Evolutionary conservation across 1,139 yeast genomes (phyloP), one percentile per base, ranked within the genome.

Genomic region (Arxiozyma slooffiae): DNA sequence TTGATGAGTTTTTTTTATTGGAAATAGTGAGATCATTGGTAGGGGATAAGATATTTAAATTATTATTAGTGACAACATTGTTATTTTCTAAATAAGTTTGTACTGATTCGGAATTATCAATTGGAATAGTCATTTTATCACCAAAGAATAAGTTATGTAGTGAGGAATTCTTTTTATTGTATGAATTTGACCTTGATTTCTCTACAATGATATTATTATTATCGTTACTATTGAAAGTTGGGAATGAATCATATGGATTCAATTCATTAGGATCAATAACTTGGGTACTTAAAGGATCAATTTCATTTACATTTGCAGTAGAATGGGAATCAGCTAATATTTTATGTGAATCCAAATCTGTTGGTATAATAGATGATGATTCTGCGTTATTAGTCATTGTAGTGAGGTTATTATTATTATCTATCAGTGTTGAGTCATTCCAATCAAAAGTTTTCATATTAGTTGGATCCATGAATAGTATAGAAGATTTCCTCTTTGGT

Each of bases 151-250:
- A 50, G n/a, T 55, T 57, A 38, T 62, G 51, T 11, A 61, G 56
- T 6, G 62, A 61, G 5, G 64, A 60, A 46, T 61, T 60, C 26
- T 37, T 41, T 17, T 41, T 41, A 18, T 23, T 21, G n/a, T 26
- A 26, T 7, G 44, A 41, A 26, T 8, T 26, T 7, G 37, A 41
- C 16, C 44, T 7, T 8, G 22, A 26, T 24, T 41, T 41, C 20
- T 41, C 18, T 9, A 16, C 23, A 7, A 34, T 26, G 4, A 24
- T 21, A 7, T 34, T 11, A 17, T 41, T 34, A 41, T 26, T 26
- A 14, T 26, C 26, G 6, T 2, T 30, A n/a, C 16, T 30, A 30
- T 30, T 26, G 9, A 26, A 30, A 30, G 4, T 30, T 16, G 36
- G 14, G 14, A 30, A 30, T 30, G 36, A 30, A 14, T n/a, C 36